Percentiles rank a stretch among this genome's conserved stretches.
phyloP scores from a whole-genome alignment of 2,329 filamentous ascomycete genomes.

The Remersonia thermophila region DNA sequence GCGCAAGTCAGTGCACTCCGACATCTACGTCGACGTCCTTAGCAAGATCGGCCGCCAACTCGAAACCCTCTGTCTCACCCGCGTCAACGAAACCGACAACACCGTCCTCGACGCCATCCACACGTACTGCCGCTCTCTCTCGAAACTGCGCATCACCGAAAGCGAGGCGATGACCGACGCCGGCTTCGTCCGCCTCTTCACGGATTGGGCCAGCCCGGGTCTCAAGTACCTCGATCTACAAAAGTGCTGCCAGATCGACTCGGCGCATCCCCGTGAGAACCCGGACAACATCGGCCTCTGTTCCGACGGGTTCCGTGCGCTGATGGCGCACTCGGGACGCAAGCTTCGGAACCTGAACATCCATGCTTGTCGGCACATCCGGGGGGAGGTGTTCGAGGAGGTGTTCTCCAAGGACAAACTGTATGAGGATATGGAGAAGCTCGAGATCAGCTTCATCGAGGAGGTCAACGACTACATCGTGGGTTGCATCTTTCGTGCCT shows the following conservation, averaged over 20 bases:
- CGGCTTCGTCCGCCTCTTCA: slow-evolving; percentile 62
- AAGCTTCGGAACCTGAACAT: slow-evolving; percentile 58
- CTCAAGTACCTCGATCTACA: slow-evolving; percentile 62
- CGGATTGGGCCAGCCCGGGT: slow-evolving; percentile 59
- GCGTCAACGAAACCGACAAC: slow-evolving; percentile 56
- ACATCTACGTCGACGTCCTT: slow-evolving; percentile 50
- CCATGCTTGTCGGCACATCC: slow-evolving; percentile 76
- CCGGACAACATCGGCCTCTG: slow-evolving; percentile 59
- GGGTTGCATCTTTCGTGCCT: slow-evolving; percentile 50
- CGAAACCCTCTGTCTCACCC: slow-evolving; percentile 65
- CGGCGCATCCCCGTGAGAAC: slow-evolving; percentile 53
- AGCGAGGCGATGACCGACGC: slow-evolving; percentile 65
- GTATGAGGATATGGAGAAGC: slow-evolving; percentile 56
- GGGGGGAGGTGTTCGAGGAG: slow-evolving; percentile 55
- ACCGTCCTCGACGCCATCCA: slow-evolving; percentile 59
- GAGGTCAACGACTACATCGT: slow-evolving; percentile 53
- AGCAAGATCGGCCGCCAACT: slow-evolving; percentile 50
- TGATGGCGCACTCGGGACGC: slow-evolving; percentile 73
- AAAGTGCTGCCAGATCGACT: slow-evolving; percentile 65
- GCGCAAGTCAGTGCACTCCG: slow-evolving; percentile 41
- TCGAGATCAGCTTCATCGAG: slow-evolving; percentile 70
- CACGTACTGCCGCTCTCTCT: slow-evolving; percentile 51
- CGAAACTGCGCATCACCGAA: slow-evolving; percentile 70
- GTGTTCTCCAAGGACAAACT: slow-evolving; percentile 50
- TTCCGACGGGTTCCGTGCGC: slow-evolving; percentile 59